Base-by-base conservation (phyloP, 73 alveolate genomes). In the Diophrys sp. region DNA sequence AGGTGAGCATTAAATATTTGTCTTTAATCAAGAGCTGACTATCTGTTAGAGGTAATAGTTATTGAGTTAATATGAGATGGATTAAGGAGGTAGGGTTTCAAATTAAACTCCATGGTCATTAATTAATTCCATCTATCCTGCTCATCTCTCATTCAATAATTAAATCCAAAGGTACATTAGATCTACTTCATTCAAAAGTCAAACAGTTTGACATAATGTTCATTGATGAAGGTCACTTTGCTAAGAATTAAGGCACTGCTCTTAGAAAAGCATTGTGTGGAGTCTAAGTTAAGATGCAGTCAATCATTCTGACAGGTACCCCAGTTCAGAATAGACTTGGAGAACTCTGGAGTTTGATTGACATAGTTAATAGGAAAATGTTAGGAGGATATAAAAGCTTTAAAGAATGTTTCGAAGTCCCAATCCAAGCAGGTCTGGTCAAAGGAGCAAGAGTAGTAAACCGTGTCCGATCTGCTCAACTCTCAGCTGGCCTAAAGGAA, bases 201-300 rank as follows among this genome's bases (percentile, higher is more conserved):
- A 66, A 56, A n/a, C 30, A 26, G 31, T 34, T 68, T 24, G 95
- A 90, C 68, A 66, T 90, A 24, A 54, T 90, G 54, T 71, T 90
- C 23, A 75, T 90, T 57, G 96, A 90, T 88, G 96, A 90, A 74
- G 96, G 93, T 1, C 96, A 90, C 71, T 23, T 83, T 28, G 79
- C 90, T 11, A 90, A 90, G 72, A 90, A 90, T 66, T 33, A 56
- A n/a, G 62, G 78, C 14, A 78, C 90, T n/a, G 70, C 55, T 56
- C 70, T 90, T 30, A 56, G 80, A 32, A 57, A 73, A 73, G 56
- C 80, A 14, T 44, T 91, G 33, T 72, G 67, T 29, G 68, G 62
- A 44, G 54, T 88, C 72, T 29, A 31, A 1, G 87, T 81, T 1
- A 71, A 80, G 26, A 30, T 66, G 11, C 77, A 74, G 70, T 70